Evolutionary conservation across 2,329 filamentous ascomycete species (phyloP).

Genomic region (Leptographium radiaticola): DNA sequence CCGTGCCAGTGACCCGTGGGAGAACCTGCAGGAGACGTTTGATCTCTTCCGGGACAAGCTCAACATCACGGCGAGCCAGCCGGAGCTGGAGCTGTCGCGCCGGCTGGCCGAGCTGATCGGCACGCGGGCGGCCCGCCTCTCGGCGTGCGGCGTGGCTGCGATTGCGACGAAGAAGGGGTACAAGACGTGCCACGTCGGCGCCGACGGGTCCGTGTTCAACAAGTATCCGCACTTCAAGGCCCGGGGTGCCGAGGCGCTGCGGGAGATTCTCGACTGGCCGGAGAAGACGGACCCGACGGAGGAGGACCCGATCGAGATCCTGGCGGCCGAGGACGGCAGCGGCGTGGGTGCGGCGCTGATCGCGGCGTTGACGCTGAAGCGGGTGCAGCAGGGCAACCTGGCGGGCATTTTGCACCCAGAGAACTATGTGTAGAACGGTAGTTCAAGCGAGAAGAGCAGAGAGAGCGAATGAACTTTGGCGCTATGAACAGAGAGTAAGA

Average conservation of each 20-base stretch:
- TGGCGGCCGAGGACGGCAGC: slow-evolving; percentile 87
- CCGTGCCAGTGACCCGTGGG: slow-evolving; percentile 62
- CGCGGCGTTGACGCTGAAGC: slow-evolving; percentile 57
- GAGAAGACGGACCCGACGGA: slow-evolving; percentile 54
- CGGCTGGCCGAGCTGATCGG: slow-evolving; percentile 88
- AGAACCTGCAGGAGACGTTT: slow-evolving; percentile 82
- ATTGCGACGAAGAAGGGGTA: slow-evolving; percentile 96
- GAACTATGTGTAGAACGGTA: slow-evolving; percentile 35
- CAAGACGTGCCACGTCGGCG: slow-evolving; percentile 80
- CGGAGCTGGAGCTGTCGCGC: slow-evolving; percentile 81
- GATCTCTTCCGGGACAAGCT: slow-evolving; percentile 73
- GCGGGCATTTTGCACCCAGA: slow-evolving; percentile 52
- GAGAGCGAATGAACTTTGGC: background rate
- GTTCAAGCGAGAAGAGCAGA: background rate
- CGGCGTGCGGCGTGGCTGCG: slow-evolving; percentile 86
- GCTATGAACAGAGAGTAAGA: background rate
- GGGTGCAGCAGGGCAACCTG: slow-evolving; percentile 49
- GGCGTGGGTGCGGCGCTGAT: slow-evolving; percentile 96
- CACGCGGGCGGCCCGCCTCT: slow-evolving; percentile 83
- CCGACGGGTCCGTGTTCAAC: slow-evolving; percentile 96
- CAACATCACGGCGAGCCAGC: slow-evolving; percentile 52
- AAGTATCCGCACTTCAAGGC: slow-evolving; percentile 98
- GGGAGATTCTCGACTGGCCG: slow-evolving; percentile 93
- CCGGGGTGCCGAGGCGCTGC: slow-evolving; percentile 74
- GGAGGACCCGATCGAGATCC: slow-evolving; percentile 75